Conservation (phyloP, 495 filamentous ascomycete species). For the Jackrogersella minutella region DNA sequence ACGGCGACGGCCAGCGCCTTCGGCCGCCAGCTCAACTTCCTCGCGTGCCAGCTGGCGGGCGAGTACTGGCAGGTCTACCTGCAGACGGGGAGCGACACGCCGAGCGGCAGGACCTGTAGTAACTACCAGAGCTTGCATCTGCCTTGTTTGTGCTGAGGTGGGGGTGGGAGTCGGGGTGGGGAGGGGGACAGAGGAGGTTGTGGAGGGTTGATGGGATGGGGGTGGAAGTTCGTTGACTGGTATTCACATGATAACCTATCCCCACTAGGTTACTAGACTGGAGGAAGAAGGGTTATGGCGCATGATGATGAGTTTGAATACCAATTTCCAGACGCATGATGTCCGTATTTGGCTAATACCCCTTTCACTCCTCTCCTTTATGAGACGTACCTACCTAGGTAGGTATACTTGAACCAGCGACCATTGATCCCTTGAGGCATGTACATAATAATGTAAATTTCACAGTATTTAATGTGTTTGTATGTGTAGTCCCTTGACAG, state of each 20-base stretch:
- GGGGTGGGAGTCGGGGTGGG: not conserved
- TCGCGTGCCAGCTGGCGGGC: conserved; percentile 53
- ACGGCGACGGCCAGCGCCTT: conserved; percentile 52
- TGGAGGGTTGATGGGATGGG: not conserved
- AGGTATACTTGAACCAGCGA: too few species aligned
- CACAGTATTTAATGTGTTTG: not conserved
- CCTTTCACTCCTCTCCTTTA: not conserved
- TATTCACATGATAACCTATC: not conserved
- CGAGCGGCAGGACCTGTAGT: conserved; percentile 56
- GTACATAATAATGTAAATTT: not conserved
- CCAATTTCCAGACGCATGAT: not conserved
- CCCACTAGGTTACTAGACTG: too few species aligned
- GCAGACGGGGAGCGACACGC: conserved; percentile 58
- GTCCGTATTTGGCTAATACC: not conserved
- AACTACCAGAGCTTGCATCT: conserved; percentile 62
- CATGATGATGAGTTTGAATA: too few species aligned
- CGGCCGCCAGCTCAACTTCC: conserved; percentile 61
- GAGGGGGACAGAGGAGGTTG: not conserved
- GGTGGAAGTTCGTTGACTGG: not conserved
- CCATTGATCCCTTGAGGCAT: not conserved
- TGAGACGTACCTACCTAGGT: too few species aligned
- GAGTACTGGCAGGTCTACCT: conserved; percentile 59
- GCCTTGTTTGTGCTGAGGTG: conserved; percentile 55
- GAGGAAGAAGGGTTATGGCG: too few species aligned
- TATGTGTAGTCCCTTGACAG: conserved; percentile 2